A percentile compares a stretch with the other conserved stretches of the same genome.
Evolutionary conservation across 176 grass and related monocot species (phyloP).

Genomic region (Saccharum spontaneum): DNA sequence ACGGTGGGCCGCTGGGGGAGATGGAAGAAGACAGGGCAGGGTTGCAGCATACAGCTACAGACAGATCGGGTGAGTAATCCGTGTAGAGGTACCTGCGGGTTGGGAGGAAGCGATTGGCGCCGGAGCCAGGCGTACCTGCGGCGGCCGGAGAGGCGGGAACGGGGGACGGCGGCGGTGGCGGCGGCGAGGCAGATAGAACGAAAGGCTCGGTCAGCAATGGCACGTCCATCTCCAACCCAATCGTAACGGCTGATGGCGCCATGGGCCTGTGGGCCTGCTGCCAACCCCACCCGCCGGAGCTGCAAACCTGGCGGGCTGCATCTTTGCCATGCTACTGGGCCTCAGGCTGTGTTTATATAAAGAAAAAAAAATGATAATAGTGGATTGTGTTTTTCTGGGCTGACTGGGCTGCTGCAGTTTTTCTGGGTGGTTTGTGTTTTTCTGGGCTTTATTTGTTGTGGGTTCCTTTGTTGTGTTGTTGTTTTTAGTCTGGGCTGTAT

Average conservation of each 20-base stretch:
- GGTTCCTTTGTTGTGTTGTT: too few relatives aligned
- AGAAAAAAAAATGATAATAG: too few relatives aligned
- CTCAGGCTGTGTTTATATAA: neutral
- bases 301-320: neutral
- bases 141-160: neutral
- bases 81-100: neutral
- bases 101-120: neutral
- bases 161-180: neutral
- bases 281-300: neutral
- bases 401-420: neutral
- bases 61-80: neutral
- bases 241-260: neutral
- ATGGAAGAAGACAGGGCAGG: neutral
- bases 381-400: too few relatives aligned
- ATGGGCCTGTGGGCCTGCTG: neutral
- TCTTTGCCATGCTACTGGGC: neutral
- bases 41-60: neutral
- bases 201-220: slow-evolving; percentile 17
- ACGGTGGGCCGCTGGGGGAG: neutral
- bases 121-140: neutral
- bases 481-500: too few relatives aligned
- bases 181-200: neutral
- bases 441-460: too few relatives aligned
- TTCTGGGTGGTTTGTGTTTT: too few relatives aligned
- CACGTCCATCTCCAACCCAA: slow-evolving; percentile 5